Evolutionary conservation across 805 yeast species (phyloP), one percentile per base, ranked within the genome.

Genomic region (Danielia oregonensis): DNA sequence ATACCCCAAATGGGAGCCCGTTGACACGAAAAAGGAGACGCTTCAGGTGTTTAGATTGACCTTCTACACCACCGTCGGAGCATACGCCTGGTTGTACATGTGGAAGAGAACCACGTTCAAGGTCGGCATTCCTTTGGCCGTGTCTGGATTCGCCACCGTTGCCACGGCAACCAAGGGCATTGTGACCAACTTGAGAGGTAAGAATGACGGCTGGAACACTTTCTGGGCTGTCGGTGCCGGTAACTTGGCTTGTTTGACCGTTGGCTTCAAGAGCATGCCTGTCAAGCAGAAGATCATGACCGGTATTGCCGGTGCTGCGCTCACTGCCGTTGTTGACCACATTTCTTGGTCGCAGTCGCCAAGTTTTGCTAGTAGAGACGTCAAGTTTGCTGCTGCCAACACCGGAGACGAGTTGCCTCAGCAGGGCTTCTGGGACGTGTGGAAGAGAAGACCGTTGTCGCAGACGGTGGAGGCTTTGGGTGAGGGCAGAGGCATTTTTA

Each of bases 401-500:
- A 60, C 63, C 43, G 61, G 49, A 39, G 57, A 57, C 39, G 61
- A 61, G 14, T 33, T 41, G 36, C 48, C 45, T 13, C 50, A 7
- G 54, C 59, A 54, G 47, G 79, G 79, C 24, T 83, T 84, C 63
- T 86, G 88, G 88, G 91, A 85, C 44, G 79, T 80, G 24, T 76
- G 78, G 55, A 76, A 79, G 65, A 80, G 95, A 69, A 76, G 85
- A 52, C 95, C 95, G 12, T 63, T 86, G 46, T 78, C 87, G 14
- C 88, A 84, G 62, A 84, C 94, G 7, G 74, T 82, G 17, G 82
- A 76, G 42, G 80, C 79, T 51, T 68, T 86, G 47, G 95, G 95
- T 44, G 78, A 63, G 46, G 81, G 81, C 35, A 66, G 81, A 55
- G 80, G 81, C 47, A 70, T 75, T 40, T 68, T 71, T 46, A 65